Base-by-base conservation (phyloP, 2,329 filamentous ascomycete genomes). In the Passalora sequoiae region DNA sequence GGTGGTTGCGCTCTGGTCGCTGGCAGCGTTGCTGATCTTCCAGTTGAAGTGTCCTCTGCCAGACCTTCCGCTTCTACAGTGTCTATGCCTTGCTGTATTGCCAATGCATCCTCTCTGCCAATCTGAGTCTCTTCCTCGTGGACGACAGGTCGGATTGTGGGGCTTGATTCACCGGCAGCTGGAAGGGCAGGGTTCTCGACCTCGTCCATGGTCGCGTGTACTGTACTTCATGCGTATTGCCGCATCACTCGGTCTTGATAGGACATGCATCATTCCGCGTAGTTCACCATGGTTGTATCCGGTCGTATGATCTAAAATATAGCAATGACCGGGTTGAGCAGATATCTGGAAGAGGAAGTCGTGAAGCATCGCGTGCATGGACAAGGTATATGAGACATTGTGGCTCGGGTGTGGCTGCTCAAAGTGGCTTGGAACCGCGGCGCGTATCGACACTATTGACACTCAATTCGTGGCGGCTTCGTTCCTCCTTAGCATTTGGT, bases 131-230 rank as follows among this genome's bases (percentile, higher is more conserved):
- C 54, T 13, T 55, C 48, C 20, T 36, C 33, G 9, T 56, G 50
- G 15, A 49, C 50, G n/a, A 60, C 43, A 3, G 59, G 53, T 24
- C 54, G 42, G 12, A 63, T 40, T 6, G 59, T 61, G 12, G 59
- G 60, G 46, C 56, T 60, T 24, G 55, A 47, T 47, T 61, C 60
- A 43, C 60, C 61, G 13, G 61, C 56, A 17, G 57, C 53, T n/a
- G 62, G 60, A 13, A 65, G 46, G 38, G 51, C 50, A 20, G 62
- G 62, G 32, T 66, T 65, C 51, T 65, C 63, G 35, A 66, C 62
- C 50, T 66, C 63, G 49, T 66, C 63, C 63, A 65, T 65, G 40
- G 38, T 42, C 24, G 38, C 27, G 25, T 30, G n/a, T 13, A 27
- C 24, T 40, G 27, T 40, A 22, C 4, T 29, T 39, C 31, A 35